Conservation (phyloP, 2,329 filamentous ascomycete genomes). For the Stemphylium lycopersici region DNA sequence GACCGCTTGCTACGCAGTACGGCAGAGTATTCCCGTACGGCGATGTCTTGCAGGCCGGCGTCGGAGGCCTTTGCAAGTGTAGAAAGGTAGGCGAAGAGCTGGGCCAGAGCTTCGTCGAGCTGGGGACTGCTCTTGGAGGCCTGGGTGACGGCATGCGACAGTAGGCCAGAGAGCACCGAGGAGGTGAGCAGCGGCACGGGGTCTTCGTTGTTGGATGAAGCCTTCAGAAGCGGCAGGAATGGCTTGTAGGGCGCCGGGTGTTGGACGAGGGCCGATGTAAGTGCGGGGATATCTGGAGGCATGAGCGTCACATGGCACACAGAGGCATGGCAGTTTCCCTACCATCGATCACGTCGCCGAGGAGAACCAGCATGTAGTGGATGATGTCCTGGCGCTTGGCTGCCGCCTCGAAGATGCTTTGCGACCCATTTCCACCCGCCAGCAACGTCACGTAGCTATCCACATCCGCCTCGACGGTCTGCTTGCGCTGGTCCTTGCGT, state of each 20-base stretch:
- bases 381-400: conserved; percentile 87
- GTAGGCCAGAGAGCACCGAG: conserved; percentile 80
- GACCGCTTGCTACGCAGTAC: conserved; percentile 77
- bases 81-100: conserved; percentile 85
- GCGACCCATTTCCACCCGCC: conserved; percentile 68
- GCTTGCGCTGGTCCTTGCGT: conserved; percentile 85
- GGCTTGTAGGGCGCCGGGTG: conserved; percentile 74
- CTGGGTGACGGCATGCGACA: conserved; percentile 67
- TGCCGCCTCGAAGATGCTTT: conserved; percentile 80
- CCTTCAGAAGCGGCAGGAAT: conserved; percentile 81
- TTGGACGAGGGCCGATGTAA: conserved; percentile 77
- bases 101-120: conserved; percentile 77
- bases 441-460: conserved; percentile 81
- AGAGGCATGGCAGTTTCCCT: conserved; percentile 22
- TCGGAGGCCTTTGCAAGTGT: conserved; percentile 83
- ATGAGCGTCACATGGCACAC: conserved; percentile 22
- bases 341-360: conserved; percentile 88
- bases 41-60: conserved; percentile 91
- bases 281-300: conserved; percentile 72
- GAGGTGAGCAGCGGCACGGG: conserved; percentile 89
- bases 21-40: conserved; percentile 87
- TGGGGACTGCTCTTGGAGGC: conserved; percentile 65
- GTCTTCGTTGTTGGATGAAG: conserved; percentile 83
- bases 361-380: conserved; percentile 90
- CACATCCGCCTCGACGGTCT: conserved; percentile 80